Conservation (phyloP, 2,329 filamentous ascomycete species). For the Pseudocercospora crystallina region DNA sequence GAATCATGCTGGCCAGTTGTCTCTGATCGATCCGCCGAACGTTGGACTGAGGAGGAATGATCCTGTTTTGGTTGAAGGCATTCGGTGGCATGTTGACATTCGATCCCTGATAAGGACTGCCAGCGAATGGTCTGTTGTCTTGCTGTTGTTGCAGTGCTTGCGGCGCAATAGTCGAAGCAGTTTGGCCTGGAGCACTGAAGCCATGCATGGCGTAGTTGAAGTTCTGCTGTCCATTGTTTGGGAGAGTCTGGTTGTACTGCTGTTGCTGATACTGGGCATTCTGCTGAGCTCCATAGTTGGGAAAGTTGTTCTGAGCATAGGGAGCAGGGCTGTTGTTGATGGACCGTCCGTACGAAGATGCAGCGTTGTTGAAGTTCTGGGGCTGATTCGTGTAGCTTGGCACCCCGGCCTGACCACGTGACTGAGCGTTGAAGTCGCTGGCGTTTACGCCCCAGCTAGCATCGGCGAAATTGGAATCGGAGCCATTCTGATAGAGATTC, state of each 20-base stretch:
- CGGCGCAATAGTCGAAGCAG: slow-evolving; percentile 31
- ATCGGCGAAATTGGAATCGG: slow-evolving; percentile 30
- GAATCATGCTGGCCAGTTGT: slow-evolving; percentile 30
- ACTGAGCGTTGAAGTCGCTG: slow-evolving; percentile 27
- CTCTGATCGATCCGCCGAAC: slow-evolving; percentile 26
- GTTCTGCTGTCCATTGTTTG: slow-evolving; percentile 15
- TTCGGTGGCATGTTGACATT: slow-evolving; percentile 2
- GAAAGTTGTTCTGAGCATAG: slow-evolving; percentile 26
- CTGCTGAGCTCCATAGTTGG: slow-evolving; percentile 23
- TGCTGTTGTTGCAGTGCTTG: slow-evolving; percentile 30
- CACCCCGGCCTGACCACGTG: slow-evolving; percentile 28
- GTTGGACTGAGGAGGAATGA: slow-evolving; percentile 3
- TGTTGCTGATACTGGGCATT: slow-evolving; percentile 26
- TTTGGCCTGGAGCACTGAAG: slow-evolving; percentile 18
- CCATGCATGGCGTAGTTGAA: slow-evolving; percentile 18
- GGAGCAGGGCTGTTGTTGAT: slow-evolving; percentile 31
- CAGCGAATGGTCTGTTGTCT: not conserved
- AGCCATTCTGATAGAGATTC: slow-evolving; percentile 28
- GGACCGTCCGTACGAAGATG: slow-evolving; percentile 25
- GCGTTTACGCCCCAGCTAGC: slow-evolving; percentile 35
- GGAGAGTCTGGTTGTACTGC: slow-evolving; percentile 27
- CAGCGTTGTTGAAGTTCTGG: slow-evolving; percentile 20
- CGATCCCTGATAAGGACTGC: slow-evolving; percentile 14
- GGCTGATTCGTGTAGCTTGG: slow-evolving; percentile 29
- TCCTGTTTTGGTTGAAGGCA: slow-evolving; percentile 15